Evolutionary conservation across 495 filamentous ascomycete genomes (phyloP), one percentile per base, ranked within the genome.

Genomic region (Penicillium ucsense): DNA sequence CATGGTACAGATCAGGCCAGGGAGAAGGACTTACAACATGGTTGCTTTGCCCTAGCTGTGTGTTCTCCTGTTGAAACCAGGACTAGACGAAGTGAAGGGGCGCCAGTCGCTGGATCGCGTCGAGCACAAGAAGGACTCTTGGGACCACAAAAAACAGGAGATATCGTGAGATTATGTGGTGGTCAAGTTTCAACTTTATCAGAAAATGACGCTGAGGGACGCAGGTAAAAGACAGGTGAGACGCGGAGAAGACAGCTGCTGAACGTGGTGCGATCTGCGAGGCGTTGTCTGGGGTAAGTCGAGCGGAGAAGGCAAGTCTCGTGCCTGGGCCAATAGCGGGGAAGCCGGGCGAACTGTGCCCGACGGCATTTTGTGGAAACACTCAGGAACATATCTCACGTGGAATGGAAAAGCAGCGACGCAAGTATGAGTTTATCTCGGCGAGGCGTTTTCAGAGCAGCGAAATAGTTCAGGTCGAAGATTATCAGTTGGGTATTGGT

Each of bases 1-100:
- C 43, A 20, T 12, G 45, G 11, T 46, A 31, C 8, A 43, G 11
- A 53, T 11, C 10, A 20, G 20, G 2, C 20, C 36, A 32, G 48
- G 38, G 42, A 41, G 40, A 29, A 38, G 46, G 9, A 12, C 66
- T 70, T 63, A 70, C 66, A 70, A 70, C 66, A 70, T 70, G 54
- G 38, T 48, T 36, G 28, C 33, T 10, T 27, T 6, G 7, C 27
- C 11, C 45, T 48, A 52, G 50, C 51, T 43, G 50, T 35, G 46
- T 43, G 40, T 38, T 50, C 20, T 43, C 39, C 40, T 38, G 48
- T 48, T 51, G 42, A 6, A 36, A 49, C 45, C 43, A 33, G 37
- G 47, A 32, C 39, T 43, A 42, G 52, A 40, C 35, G 38, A 11
- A 45, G 52, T 46, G 32, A 55, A 51, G 43, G 43, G 38, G 31